A percentile compares a stretch with the other conserved stretches of the same genome.
These are phyloP conservation scores for Clitocybe nebularis DNA, from an alignment of 1,284 basidiomycete species.

Conservation along the genomic window DNA sequence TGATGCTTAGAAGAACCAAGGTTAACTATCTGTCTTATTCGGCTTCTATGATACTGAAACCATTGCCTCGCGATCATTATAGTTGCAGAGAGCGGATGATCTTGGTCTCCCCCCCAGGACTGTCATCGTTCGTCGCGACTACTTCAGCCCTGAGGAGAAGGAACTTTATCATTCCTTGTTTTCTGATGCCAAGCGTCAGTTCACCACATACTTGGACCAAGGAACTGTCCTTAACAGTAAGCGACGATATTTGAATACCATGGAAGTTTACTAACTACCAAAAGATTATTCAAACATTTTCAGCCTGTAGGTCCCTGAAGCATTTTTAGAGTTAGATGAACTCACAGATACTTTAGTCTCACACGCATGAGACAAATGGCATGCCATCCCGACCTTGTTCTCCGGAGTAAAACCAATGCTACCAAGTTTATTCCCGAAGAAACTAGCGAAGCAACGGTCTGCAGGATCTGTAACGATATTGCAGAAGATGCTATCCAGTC, in stretches of 20 bases:
- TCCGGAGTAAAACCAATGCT: conserved; percentile 81
- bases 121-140: conserved; percentile 86
- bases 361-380: conserved; percentile 96
- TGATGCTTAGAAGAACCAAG: conserved; percentile 94
- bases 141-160: conserved; percentile 96
- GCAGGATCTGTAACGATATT: conserved; percentile 94
- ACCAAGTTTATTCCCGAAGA: conserved; percentile 60
- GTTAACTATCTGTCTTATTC: conserved; percentile 29
- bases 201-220: conserved; percentile 85
- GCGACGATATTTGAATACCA: conserved; percentile 22
- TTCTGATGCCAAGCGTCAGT: conserved; percentile 89
- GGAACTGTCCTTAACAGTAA: conserved; percentile 91
- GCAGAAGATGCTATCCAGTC: conserved; percentile 97
- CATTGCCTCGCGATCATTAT: neutral
- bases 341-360: conserved; percentile 37
- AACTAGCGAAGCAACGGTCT: conserved; percentile 76
- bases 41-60: neutral
- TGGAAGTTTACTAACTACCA: conserved; percentile 14
- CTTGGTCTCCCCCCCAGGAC: conserved; percentile 95
- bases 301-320: conserved; percentile 50
- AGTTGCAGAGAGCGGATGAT: conserved; percentile 95
- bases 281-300: conserved; percentile 96
- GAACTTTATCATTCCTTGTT: conserved; percentile 93
- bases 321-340: neutral
- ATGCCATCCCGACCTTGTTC: conserved; percentile 92